phyloP scores from a whole-genome alignment of 257 asterid species.

The Marsdenia floribunda region DNA sequence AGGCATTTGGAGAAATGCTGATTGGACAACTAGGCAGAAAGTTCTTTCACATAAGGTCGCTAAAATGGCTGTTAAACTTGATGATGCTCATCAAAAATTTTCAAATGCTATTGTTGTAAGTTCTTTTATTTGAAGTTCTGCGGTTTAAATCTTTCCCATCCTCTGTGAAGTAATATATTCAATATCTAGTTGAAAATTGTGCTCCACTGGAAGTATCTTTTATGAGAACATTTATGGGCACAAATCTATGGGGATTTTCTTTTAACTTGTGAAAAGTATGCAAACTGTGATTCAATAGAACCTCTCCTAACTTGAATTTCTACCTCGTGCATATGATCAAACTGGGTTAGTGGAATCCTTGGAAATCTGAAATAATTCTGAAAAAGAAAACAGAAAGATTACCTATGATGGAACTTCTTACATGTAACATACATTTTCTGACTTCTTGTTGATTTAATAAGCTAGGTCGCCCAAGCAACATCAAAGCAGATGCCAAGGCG shows the following conservation, averaged over 20 bases:
- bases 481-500: slow-evolving; percentile 80
- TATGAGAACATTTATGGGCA: background rate
- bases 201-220: background rate
- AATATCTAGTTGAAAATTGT: background rate
- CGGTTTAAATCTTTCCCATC: slow-evolving; percentile 1
- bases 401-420: background rate
- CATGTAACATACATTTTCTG: background rate
- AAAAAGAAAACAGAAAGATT: background rate
- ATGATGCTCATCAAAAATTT: slow-evolving; percentile 64
- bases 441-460: slow-evolving; percentile 14
- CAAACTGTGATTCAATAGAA: background rate
- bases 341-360: background rate
- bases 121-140: slow-evolving; percentile 4
- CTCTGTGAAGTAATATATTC: background rate
- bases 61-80: slow-evolving; percentile 74
- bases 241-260: background rate
- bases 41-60: slow-evolving; percentile 69
- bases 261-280: background rate
- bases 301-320: background rate
- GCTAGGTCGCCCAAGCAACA: slow-evolving; percentile 75
- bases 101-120: slow-evolving; percentile 79
- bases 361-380: background rate
- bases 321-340: background rate
- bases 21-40: slow-evolving; percentile 65
- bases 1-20: slow-evolving; percentile 68